These are phyloP conservation scores for Solanum clarkiae DNA, from an alignment of 257 asterid species.

Conservation along the genomic window DNA sequence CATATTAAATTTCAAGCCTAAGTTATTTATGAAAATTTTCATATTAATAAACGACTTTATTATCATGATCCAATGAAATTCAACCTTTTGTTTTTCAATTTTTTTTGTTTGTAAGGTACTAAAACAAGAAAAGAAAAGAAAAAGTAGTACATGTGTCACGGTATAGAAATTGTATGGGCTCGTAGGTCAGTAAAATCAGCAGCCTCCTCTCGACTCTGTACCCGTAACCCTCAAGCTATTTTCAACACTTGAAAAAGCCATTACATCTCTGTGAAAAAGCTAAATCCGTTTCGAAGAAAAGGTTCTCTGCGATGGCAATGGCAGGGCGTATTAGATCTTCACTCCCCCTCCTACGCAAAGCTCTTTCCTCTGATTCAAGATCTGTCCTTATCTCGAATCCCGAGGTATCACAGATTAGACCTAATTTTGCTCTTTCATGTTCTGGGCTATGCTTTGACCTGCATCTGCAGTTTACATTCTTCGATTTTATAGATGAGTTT, in stretches of 20 bases:
- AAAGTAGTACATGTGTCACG: neutral
- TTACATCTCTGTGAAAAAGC: neutral
- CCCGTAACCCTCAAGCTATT: neutral
- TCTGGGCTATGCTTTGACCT: neutral
- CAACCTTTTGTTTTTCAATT: neutral
- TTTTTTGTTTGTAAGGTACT: neutral
- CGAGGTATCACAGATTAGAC: constrained; percentile 22
- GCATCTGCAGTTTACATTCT: neutral
- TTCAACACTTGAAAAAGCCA: neutral
- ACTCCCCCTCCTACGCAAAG: constrained; percentile 48
- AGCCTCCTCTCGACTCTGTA: neutral
- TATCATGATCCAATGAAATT: neutral
- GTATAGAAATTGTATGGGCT: neutral
- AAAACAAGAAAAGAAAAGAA: neutral
- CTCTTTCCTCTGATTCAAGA: constrained; percentile 29
- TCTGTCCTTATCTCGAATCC: constrained; percentile 32
- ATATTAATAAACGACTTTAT: no score
- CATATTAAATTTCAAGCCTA: no score
- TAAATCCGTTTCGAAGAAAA: neutral
- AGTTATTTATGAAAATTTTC: no score
- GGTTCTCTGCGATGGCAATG: constrained; percentile 22
- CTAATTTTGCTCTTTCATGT: neutral
- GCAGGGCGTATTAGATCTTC: constrained; percentile 51
- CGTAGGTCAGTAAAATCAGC: neutral
- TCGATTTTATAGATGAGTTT: neutral